Percentiles rank a stretch among this genome's conserved stretches.
Conservation (phyloP, 2,329 filamentous ascomycete genomes). For the Aspergillus niger region DNA sequence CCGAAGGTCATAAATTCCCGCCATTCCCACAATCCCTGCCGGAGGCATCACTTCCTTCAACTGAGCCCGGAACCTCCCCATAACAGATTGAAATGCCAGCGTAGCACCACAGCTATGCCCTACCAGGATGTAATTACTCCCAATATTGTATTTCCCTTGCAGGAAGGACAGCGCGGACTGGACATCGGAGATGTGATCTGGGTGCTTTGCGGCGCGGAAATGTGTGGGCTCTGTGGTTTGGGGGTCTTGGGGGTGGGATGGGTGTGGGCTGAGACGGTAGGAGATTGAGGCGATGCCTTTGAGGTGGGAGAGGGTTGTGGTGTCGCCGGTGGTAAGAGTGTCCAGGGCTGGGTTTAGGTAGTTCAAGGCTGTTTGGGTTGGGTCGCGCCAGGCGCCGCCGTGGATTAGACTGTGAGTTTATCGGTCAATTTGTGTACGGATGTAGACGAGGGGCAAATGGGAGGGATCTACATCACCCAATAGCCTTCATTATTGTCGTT, state of each 20-base stretch:
- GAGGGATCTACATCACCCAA: slow-evolving; percentile 43
- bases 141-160: slow-evolving; percentile 44
- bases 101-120: slow-evolving; percentile 53
- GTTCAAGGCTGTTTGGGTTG: slow-evolving; percentile 38
- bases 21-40: slow-evolving; percentile 43
- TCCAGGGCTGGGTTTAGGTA: slow-evolving; percentile 39
- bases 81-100: slow-evolving; percentile 47
- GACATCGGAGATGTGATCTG: slow-evolving; percentile 49
- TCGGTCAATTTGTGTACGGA: too few relatives aligned
- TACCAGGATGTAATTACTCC: slow-evolving; percentile 44
- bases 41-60: not conserved
- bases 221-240: slow-evolving; percentile 28
- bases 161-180: slow-evolving; percentile 43
- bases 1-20: slow-evolving; percentile 49
- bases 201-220: slow-evolving; percentile 43
- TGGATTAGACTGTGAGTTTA: slow-evolving; percentile 37
- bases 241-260: slow-evolving; percentile 41
- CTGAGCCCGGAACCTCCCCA: slow-evolving; percentile 31
- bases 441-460: too few relatives aligned
- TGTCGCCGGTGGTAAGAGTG: slow-evolving; percentile 30
- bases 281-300: slow-evolving; percentile 48
- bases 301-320: slow-evolving; percentile 28
- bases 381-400: slow-evolving; percentile 54
- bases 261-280: slow-evolving; percentile 50
- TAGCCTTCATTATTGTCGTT: slow-evolving; percentile 28